Conservation (phyloP, 2,329 filamentous ascomycete species). For the Tricladium varicosporioides region DNA sequence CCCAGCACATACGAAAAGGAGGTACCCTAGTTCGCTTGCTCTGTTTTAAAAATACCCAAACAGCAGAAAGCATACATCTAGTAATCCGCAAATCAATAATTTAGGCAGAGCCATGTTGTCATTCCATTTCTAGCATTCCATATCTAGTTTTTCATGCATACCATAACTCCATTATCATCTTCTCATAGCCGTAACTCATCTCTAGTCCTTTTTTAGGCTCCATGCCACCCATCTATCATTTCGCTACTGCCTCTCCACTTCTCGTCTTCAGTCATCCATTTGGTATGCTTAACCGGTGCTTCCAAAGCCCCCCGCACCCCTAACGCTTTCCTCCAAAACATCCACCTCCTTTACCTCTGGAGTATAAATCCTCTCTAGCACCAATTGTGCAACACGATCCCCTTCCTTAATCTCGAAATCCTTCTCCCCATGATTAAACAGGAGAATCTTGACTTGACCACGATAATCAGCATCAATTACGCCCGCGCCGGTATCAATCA, state of each 20-base stretch:
- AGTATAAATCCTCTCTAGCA: conserved; percentile 92
- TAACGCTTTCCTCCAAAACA: conserved; percentile 83
- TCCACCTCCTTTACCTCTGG: conserved; percentile 88
- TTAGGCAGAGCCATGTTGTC: not conserved
- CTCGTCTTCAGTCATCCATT: too few species aligned
- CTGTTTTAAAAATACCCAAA: not conserved
- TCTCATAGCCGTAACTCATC: conserved; percentile 1
- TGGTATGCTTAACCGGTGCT: conserved; percentile 62
- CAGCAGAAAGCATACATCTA: not conserved
- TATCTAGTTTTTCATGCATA: conserved; percentile 1
- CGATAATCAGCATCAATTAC: conserved; percentile 98
- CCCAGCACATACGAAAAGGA: too few species aligned
- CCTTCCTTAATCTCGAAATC: conserved; percentile 83
- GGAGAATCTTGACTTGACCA: conserved; percentile 86
- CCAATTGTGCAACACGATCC: conserved; percentile 89
- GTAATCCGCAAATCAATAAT: not conserved
- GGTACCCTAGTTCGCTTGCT: too few species aligned
- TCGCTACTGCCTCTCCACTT: too few species aligned
- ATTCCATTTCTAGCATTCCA: not conserved
- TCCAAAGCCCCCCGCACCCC: conserved; percentile 87
- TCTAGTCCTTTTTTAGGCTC: not conserved
- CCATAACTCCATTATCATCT: conserved; percentile 10
- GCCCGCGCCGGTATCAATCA: conserved; percentile 92
- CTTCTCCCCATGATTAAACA: conserved; percentile 85
- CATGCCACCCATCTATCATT: not conserved